A percentile compares a stretch with the other conserved stretches of the same genome.
These are phyloP conservation scores for Saposhnikovia divaricata DNA, from an alignment of 129 eudicot species.

Conservation along the genomic window DNA sequence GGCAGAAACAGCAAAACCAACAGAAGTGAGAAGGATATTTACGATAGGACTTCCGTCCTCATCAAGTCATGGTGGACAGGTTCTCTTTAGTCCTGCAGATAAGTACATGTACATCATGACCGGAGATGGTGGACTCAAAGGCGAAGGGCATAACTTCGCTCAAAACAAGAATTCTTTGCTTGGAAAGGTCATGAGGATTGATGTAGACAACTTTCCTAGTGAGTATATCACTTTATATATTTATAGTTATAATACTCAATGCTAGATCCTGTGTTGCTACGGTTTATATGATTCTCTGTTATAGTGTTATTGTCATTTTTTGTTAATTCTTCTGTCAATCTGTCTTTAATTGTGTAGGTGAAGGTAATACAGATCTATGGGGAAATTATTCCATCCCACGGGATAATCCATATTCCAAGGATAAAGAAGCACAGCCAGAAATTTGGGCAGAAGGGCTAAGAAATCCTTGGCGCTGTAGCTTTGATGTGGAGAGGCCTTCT, in stretches of 20 bases:
- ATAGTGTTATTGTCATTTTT: neutral
- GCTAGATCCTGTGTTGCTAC: neutral
- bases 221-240: conserved; percentile 17
- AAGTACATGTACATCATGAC: conserved; percentile 72
- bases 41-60: conserved; percentile 82
- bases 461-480: conserved; percentile 97
- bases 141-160: conserved; percentile 59
- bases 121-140: conserved; percentile 85
- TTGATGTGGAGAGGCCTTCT: conserved; percentile 76
- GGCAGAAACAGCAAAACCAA: conserved; percentile 59
- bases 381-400: conserved; percentile 75
- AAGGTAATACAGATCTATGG: conserved; percentile 51
- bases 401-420: conserved; percentile 66
- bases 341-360: conserved; percentile 15
- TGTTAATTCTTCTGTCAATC: neutral
- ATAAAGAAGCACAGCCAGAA: conserved; percentile 57
- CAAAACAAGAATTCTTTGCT: conserved; percentile 89
- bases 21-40: conserved; percentile 71
- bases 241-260: neutral
- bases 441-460: conserved; percentile 90
- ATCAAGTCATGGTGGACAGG: conserved; percentile 72
- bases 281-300: neutral
- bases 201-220: conserved; percentile 75
- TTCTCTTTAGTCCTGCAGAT: conserved; percentile 75
- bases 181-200: conserved; percentile 80